Evolutionary conservation across 805 yeast species (phyloP).

Genomic region (Starmerella ratchasimensis): DNA sequence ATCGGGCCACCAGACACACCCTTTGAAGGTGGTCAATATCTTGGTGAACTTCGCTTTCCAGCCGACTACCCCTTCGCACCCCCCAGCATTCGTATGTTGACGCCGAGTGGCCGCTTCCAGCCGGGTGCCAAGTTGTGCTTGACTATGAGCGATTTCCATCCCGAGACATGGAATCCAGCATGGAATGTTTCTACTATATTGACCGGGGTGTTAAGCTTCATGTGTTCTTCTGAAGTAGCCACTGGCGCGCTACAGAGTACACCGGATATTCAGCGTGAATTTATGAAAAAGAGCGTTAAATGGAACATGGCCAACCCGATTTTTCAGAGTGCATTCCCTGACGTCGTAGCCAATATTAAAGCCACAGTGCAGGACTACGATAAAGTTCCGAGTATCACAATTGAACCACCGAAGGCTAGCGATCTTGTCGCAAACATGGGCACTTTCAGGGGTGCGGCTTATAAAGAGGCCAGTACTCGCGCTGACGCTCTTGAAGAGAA

Average conservation of each 20-base stretch:
- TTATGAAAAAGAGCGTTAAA: slow-evolving; percentile 43
- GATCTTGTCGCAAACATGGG: slow-evolving; percentile 10
- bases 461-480: slow-evolving; percentile 8
- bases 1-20: slow-evolving; percentile 89
- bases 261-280: slow-evolving; percentile 39
- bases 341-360: slow-evolving; percentile 31
- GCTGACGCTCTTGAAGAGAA: background rate
- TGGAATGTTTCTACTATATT: slow-evolving; percentile 85
- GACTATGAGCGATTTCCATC: slow-evolving; percentile 81
- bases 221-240: slow-evolving; percentile 72
- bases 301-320: slow-evolving; percentile 40
- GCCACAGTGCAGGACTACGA: slow-evolving; percentile 10
- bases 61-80: slow-evolving; percentile 84
- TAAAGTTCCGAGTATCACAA: slow-evolving; percentile 9
- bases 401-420: slow-evolving; percentile 15
- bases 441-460: slow-evolving; percentile 9
- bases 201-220: slow-evolving; percentile 70
- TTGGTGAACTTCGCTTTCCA: slow-evolving; percentile 58
- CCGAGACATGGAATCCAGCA: slow-evolving; percentile 85
- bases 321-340: slow-evolving; percentile 57
- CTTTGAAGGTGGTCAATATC: slow-evolving; percentile 37
- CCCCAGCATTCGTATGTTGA: slow-evolving; percentile 75
- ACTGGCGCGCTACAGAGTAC: slow-evolving; percentile 61
- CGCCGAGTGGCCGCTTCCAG: slow-evolving; percentile 79
- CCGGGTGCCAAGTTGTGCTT: slow-evolving; percentile 67